Percentiles rank a stretch among this genome's conserved stretches.
Evolutionary conservation across 768 basidiomycete genomes (phyloP).

Genomic region (Lactifluus subvellereus): DNA sequence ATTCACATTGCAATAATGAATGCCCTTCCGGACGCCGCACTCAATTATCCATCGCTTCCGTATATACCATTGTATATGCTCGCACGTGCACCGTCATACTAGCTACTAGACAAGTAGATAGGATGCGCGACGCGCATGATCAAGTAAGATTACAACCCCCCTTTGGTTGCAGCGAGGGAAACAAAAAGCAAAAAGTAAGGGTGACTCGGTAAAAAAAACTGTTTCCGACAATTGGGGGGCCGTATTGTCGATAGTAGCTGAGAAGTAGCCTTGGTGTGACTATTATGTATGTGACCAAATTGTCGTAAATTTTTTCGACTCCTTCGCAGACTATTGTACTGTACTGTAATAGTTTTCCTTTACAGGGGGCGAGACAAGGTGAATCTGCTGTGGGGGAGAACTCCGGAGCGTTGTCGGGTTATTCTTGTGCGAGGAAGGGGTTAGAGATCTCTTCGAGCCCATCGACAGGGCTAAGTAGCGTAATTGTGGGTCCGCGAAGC

Average conservation of each 20-base stretch:
- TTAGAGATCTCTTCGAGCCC: constrained; percentile 93
- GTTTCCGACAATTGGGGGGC: not conserved
- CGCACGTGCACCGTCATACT: not conserved
- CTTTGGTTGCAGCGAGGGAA: not conserved
- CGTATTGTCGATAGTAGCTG: too few species aligned
- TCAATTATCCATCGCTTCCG: not conserved
- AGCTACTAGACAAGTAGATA: constrained; percentile 3
- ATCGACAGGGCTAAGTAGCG: constrained; percentile 89
- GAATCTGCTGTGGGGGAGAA: too few species aligned
- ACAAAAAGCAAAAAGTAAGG: not conserved
- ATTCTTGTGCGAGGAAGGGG: constrained; percentile 75
- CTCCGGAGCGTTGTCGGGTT: constrained; percentile 1
- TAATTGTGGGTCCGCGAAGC: constrained; percentile 90
- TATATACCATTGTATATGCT: not conserved
- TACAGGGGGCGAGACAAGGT: too few species aligned
- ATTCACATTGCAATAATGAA: not conserved
- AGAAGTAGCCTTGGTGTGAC: not conserved
- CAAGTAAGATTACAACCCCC: constrained; percentile 2
- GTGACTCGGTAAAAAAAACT: not conserved
- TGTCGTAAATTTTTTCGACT: too few species aligned
- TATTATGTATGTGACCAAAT: not conserved
- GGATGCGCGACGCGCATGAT: constrained; percentile 1
- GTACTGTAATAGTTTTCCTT: too few species aligned
- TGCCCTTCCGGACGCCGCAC: not conserved
- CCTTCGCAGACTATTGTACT: too few species aligned